These are phyloP conservation scores for Boletales sp. DNA, from an alignment of 768 basidiomycete genomes.

Conservation along the genomic window DNA sequence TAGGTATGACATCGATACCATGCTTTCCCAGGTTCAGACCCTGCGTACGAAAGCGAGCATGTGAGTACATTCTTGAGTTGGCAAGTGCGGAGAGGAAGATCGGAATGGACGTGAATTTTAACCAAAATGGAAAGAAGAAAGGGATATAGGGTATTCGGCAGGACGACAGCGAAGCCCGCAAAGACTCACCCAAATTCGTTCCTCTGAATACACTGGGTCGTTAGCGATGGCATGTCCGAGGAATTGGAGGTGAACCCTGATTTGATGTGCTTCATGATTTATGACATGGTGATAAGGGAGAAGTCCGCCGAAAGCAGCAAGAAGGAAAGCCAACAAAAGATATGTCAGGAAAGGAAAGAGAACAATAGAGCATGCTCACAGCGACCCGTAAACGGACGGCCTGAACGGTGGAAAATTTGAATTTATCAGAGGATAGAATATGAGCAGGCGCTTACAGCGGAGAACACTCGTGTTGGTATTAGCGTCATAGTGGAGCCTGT, in stretches of 20 bases:
- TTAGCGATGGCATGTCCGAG: conserved; percentile 93
- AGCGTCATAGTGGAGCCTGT: conserved; percentile 73
- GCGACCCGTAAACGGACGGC: conserved; percentile 86
- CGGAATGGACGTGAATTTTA: neutral
- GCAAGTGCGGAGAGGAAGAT: neutral
- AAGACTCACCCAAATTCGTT: conserved; percentile 65
- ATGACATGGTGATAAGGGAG: conserved; percentile 2
- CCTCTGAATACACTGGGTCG: conserved; percentile 88
- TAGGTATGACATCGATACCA: conserved; percentile 75
- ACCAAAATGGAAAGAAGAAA: neutral
- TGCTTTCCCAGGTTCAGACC: conserved; percentile 71
- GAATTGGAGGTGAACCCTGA: conserved; percentile 94
- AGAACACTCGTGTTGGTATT: conserved; percentile 83
- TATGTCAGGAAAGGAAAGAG: neutral
- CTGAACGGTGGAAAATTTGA: conserved; percentile 34
- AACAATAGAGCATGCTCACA: conserved; percentile 50
- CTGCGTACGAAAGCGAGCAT: conserved; percentile 31
- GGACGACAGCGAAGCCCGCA: neutral
- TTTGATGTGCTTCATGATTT: conserved; percentile 76
- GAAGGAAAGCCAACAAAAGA: neutral
- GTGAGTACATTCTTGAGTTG: neutral
- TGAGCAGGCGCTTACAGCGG: conserved; percentile 51
- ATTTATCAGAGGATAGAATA: neutral
- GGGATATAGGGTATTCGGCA: neutral
- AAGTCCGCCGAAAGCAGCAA: neutral